These are phyloP conservation scores for Fusarium papillatum DNA, from an alignment of 2,329 filamentous ascomycete genomes.

Conservation along the genomic window DNA sequence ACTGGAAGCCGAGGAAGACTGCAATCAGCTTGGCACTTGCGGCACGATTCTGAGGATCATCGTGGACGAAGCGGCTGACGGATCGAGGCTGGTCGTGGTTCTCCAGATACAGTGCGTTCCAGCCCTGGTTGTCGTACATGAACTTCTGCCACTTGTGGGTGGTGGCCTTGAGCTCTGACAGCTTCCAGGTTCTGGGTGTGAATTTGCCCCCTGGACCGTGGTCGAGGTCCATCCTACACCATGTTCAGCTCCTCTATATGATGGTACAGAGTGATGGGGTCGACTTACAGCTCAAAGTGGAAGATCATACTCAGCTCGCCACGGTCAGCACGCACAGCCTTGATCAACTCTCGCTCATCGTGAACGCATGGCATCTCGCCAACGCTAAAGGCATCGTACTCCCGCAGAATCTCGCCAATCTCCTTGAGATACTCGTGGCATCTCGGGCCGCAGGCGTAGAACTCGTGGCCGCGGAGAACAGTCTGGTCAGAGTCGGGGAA, in stretches of 20 bases:
- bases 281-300: conserved; percentile 73
- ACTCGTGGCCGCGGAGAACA: conserved; percentile 52
- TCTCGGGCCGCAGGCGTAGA: conserved; percentile 67
- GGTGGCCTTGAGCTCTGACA: conserved; percentile 65
- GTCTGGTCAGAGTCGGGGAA: conserved; percentile 63
- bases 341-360: conserved; percentile 58
- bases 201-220: conserved; percentile 60
- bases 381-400: conserved; percentile 65
- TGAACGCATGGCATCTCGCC: conserved; percentile 64
- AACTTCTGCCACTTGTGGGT: conserved; percentile 71
- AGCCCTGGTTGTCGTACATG: conserved; percentile 71
- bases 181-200: conserved; percentile 57
- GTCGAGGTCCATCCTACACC: conserved; percentile 62
- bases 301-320: conserved; percentile 80
- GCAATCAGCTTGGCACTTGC: conserved; percentile 72
- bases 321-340: conserved; percentile 66
- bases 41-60: conserved; percentile 62
- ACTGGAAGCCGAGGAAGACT: conserved; percentile 67
- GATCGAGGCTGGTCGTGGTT: conserved; percentile 76
- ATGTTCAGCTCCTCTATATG: conserved; percentile 4
- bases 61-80: conserved; percentile 68
- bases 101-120: conserved; percentile 76
- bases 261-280: neutral
- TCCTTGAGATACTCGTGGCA: conserved; percentile 62
- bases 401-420: conserved; percentile 57